Evolutionary conservation across 257 asterid genomes (phyloP).

Genomic region (Nicotiana tomentosiformis): DNA sequence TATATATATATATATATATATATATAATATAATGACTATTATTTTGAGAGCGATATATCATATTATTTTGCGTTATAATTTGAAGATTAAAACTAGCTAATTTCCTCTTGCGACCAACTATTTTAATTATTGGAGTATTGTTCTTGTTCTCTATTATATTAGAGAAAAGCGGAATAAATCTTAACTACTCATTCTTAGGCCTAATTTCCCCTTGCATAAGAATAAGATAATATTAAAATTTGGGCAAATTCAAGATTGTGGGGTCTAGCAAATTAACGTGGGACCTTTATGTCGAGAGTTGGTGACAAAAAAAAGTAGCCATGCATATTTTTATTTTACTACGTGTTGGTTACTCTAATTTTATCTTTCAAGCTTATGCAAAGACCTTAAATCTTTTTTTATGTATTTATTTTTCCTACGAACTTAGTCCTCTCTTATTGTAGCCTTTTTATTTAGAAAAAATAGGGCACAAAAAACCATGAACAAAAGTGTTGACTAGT

Average conservation of each 20-base stretch:
- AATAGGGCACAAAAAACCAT: slow-evolving; percentile 7
- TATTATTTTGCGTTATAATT: too few relatives aligned
- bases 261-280: background rate
- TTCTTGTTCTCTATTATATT: background rate
- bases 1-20: too few relatives aligned
- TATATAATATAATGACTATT: too few relatives aligned
- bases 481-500: slow-evolving; percentile 7
- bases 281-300: background rate
- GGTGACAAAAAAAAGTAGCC: background rate
- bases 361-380: background rate
- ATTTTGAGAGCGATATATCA: too few relatives aligned
- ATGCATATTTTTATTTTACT: background rate
- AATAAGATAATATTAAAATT: background rate
- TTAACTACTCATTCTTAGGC: background rate
- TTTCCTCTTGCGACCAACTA: background rate
- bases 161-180: background rate
- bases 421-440: background rate
- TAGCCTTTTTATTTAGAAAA: background rate
- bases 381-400: background rate
- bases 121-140: background rate
- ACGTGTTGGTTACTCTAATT: background rate
- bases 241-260: background rate
- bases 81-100: background rate
- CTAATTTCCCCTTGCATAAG: background rate
- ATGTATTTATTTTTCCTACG: background rate